These are phyloP conservation scores for Botrytis galanthina DNA, from an alignment of 2,329 filamentous ascomycete genomes.

Conservation along the genomic window DNA sequence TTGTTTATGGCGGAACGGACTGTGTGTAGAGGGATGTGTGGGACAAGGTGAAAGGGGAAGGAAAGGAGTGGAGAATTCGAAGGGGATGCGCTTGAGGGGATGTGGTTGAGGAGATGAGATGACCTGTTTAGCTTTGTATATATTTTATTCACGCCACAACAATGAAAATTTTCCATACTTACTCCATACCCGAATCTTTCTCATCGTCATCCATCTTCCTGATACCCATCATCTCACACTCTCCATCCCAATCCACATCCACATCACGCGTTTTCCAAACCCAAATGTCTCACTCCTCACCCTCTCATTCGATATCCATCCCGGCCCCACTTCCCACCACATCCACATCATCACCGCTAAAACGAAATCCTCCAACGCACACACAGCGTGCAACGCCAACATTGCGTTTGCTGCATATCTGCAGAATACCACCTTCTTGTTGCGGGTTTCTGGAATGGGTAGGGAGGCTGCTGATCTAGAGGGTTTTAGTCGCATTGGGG, in stretches of 20 bases:
- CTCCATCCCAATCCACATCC: no score
- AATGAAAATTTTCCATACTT: not conserved
- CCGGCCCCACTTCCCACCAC: not conserved
- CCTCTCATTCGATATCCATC: not conserved
- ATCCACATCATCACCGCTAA: not conserved
- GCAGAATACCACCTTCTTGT: no score
- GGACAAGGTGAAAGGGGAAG: no score
- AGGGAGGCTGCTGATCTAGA: no score
- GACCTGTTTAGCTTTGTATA: not conserved
- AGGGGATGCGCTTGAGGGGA: no score
- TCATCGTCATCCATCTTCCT: no score
- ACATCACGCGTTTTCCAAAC: not conserved
- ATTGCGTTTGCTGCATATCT: not conserved
- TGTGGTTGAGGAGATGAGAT: no score
- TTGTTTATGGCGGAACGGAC: not conserved
- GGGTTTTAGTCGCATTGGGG: no score
- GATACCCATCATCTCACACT: no score
- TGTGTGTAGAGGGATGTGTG: not conserved
- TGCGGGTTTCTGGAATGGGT: no score
- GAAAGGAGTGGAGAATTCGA: no score
- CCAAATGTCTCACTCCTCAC: not conserved
- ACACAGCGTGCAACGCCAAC: not conserved
- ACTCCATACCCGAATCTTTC: not conserved
- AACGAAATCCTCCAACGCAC: not conserved
- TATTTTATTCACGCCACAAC: not conserved